phyloP scores from a whole-genome alignment of 345 rosid species.

The Eutrema yunnanense region DNA sequence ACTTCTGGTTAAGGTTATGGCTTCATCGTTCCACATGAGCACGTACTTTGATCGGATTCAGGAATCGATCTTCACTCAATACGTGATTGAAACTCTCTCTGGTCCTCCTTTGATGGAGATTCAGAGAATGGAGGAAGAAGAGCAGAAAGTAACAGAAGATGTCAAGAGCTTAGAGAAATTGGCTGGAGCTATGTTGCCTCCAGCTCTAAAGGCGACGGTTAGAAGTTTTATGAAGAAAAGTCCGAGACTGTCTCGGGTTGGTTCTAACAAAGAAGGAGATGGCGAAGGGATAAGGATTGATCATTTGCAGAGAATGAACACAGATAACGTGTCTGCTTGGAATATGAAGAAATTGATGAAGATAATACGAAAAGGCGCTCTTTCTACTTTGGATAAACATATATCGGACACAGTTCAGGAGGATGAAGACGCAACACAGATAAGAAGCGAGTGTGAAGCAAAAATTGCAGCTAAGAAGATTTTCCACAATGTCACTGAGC shows the following conservation, averaged over 20 bases:
- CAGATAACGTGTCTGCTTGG: conserved; percentile 68
- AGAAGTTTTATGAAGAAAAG: conserved; percentile 34
- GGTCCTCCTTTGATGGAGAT: conserved; percentile 61
- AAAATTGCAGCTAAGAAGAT: conserved; percentile 37
- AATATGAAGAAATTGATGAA: conserved; percentile 60
- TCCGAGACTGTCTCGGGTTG: conserved; percentile 21
- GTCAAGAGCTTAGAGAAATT: conserved; percentile 36
- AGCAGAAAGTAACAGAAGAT: conserved; percentile 32
- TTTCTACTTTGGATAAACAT: conserved; percentile 54
- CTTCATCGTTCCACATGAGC: conserved; percentile 66
- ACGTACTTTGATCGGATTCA: conserved; percentile 71
- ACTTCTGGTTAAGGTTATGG: conserved; percentile 55
- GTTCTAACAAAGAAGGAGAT: conserved; percentile 28
- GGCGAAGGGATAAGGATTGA: conserved; percentile 42
- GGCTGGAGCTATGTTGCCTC: conserved; percentile 40
- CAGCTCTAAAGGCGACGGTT: conserved; percentile 34
- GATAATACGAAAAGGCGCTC: conserved; percentile 45
- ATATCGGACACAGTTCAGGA: conserved; percentile 26
- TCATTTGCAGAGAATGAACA: conserved; percentile 44
- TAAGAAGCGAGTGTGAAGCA: conserved; percentile 49
- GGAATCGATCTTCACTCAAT: conserved; percentile 59
- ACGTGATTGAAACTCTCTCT: conserved; percentile 52
- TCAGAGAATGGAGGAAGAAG: conserved; percentile 42
- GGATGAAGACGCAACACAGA: conserved; percentile 44
- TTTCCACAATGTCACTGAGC: conserved; percentile 47